These are phyloP conservation scores for Arxiozyma slooffiae DNA, from an alignment of 1,139 yeast genomes.

Conservation along the genomic window DNA sequence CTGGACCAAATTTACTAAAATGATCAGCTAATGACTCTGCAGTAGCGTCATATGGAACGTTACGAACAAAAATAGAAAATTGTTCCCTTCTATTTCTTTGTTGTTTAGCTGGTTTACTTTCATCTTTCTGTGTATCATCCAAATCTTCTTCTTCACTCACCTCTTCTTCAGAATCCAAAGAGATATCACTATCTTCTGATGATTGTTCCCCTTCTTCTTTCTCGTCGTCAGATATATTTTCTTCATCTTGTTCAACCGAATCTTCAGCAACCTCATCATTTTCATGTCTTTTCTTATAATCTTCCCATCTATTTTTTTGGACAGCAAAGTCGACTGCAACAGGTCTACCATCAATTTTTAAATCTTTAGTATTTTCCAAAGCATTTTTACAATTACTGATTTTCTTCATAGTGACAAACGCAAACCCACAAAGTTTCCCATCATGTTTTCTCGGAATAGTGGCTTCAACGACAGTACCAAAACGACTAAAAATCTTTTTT, in stretches of 20 bases:
- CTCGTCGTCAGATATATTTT: conserved; percentile 32
- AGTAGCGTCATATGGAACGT: conserved; percentile 91
- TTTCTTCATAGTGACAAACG: conserved; percentile 84
- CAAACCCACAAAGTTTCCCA: conserved; percentile 91
- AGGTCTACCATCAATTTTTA: conserved; percentile 80
- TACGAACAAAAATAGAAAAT: conserved; percentile 74
- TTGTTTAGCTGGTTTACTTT: conserved; percentile 31
- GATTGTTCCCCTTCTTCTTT: conserved; percentile 27
- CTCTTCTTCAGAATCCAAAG: conserved; percentile 26
- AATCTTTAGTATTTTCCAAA: conserved; percentile 58
- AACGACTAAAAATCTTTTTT: conserved; percentile 60
- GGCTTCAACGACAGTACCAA: conserved; percentile 83
- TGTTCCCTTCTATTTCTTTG: conserved; percentile 55
- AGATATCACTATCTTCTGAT: conserved; percentile 20
- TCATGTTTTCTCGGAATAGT: conserved; percentile 80
- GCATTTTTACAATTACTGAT: conserved; percentile 72
- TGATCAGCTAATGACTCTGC: conserved; percentile 67
- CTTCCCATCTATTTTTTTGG: conserved; percentile 76
- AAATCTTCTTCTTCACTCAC: conserved; percentile 25
- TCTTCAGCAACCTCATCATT: conserved; percentile 32
- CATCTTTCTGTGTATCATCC: conserved; percentile 31
- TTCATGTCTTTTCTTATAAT: conserved; percentile 36
- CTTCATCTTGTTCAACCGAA: conserved; percentile 32
- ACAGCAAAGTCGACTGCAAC: conserved; percentile 93
- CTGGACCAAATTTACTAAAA: conserved; percentile 74